Evolutionary conservation across 352 stramenopile genomes (phyloP).

Genomic region (Globisporangium solare): DNA sequence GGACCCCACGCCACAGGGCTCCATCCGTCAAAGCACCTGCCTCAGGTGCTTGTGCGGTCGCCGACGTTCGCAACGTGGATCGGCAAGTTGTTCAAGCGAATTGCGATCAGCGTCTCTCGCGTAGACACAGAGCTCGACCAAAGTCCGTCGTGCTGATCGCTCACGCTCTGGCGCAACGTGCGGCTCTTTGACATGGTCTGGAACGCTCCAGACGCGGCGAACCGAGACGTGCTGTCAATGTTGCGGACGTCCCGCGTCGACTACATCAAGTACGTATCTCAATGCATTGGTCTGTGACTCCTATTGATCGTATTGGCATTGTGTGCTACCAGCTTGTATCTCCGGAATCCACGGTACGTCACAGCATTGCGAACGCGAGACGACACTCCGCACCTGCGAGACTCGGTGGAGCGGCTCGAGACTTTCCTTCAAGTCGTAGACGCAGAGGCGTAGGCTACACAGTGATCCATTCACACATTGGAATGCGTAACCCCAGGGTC

Average conservation of each 20-base stretch:
- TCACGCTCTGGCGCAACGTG: slow-evolving; percentile 47
- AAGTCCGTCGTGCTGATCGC: slow-evolving; percentile 19
- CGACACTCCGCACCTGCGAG: slow-evolving; percentile 22
- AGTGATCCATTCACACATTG: no score
- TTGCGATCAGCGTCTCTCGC: slow-evolving; percentile 28
- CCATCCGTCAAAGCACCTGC: slow-evolving; percentile 9
- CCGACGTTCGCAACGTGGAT: slow-evolving; percentile 23
- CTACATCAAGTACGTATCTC: slow-evolving; percentile 42
- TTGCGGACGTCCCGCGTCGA: slow-evolving; percentile 29
- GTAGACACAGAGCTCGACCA: slow-evolving; percentile 11
- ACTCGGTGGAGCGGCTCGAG: slow-evolving; percentile 22
- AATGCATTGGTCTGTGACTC: not conserved
- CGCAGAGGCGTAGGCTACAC: not conserved
- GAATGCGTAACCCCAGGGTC: no score
- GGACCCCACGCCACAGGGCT: not conserved
- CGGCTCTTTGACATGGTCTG: slow-evolving; percentile 36
- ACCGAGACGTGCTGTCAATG: slow-evolving; percentile 19
- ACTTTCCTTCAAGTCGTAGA: slow-evolving; percentile 26
- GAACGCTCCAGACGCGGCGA: slow-evolving; percentile 7
- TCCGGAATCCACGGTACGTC: slow-evolving; percentile 30
- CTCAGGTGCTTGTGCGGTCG: slow-evolving; percentile 17
- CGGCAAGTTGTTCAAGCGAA: slow-evolving; percentile 38
- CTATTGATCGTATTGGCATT: not conserved
- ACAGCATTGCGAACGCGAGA: slow-evolving; percentile 16
- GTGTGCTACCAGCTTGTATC: slow-evolving; percentile 33